Evolutionary conservation across 2,329 filamentous ascomycete species (phyloP).

Genomic region (Trichoderma sp.): DNA sequence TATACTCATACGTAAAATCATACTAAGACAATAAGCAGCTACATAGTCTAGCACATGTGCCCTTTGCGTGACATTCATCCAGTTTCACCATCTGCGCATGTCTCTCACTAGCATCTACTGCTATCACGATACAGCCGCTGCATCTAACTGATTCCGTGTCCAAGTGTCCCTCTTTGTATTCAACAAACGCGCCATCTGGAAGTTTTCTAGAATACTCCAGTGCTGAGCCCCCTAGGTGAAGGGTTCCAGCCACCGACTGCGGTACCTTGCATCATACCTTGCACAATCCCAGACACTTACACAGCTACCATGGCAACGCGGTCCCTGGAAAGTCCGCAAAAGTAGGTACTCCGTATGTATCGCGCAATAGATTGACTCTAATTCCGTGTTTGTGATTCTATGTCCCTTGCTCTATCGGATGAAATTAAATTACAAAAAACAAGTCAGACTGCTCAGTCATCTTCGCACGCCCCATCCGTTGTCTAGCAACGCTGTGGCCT

Average conservation of each 20-base stretch:
- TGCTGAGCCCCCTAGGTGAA: background rate
- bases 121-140: background rate
- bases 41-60: background rate
- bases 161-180: background rate
- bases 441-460: conserved; percentile 13
- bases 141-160: background rate
- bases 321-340: background rate
- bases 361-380: background rate
- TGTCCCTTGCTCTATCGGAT: background rate
- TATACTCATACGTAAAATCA: background rate
- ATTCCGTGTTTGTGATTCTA: background rate
- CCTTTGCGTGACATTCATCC: background rate
- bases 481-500: conserved; percentile 70
- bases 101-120: background rate
- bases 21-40: background rate
- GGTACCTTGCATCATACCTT: conserved; percentile 11
- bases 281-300: background rate
- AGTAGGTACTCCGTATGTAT: background rate
- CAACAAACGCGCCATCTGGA: background rate
- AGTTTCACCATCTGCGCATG: background rate
- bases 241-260: background rate
- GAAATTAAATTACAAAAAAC: background rate
- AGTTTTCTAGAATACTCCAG: conserved; percentile 4
- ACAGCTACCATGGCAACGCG: conserved; percentile 6
- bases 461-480: conserved; percentile 70